These are phyloP conservation scores for Rhodotorula sphaerocarpa DNA, from an alignment of 768 basidiomycete genomes.

Conservation along the genomic window DNA sequence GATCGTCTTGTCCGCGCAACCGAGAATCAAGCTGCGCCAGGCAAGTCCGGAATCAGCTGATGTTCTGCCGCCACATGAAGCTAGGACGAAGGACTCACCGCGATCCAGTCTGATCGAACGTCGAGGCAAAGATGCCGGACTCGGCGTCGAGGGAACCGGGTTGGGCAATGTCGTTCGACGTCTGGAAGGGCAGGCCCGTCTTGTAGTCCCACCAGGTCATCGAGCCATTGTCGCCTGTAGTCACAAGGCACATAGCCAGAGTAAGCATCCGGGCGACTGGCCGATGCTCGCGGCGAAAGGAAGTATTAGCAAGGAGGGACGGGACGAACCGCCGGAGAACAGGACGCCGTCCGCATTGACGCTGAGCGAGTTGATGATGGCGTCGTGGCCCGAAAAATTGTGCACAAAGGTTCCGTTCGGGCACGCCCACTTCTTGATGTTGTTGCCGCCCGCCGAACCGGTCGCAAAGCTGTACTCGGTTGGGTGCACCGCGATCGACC, in stretches of 20 bases:
- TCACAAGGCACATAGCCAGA: neutral
- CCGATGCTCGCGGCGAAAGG: neutral
- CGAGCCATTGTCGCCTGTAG: slow-evolving; percentile 85
- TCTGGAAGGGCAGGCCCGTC: slow-evolving; percentile 90
- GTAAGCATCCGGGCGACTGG: too few relatives aligned
- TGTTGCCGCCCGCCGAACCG: slow-evolving; percentile 95
- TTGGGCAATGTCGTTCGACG: slow-evolving; percentile 84
- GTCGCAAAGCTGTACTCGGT: slow-evolving; percentile 94
- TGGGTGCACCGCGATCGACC: slow-evolving; percentile 87
- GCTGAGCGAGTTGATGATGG: slow-evolving; percentile 90
- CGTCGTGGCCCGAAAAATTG: slow-evolving; percentile 93
- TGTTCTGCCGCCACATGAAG: too few relatives aligned
- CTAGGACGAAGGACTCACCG: too few relatives aligned
- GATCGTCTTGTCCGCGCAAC: slow-evolving; percentile 97
- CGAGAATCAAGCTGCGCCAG: slow-evolving; percentile 52
- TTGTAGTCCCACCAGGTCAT: slow-evolving; percentile 90
- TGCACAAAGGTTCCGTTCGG: slow-evolving; percentile 92
- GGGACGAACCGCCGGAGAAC: slow-evolving; percentile 77
- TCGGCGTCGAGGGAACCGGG: slow-evolving; percentile 98
- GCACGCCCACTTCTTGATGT: slow-evolving; percentile 99
- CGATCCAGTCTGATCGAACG: slow-evolving; percentile 91
- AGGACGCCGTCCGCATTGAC: slow-evolving; percentile 94
- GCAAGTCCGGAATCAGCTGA: too few relatives aligned
- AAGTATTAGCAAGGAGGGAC: neutral
- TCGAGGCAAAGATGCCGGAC: slow-evolving; percentile 91